These are phyloP conservation scores for Prunus armeniaca DNA, from an alignment of 306 rosid species.

Conservation along the genomic window DNA sequence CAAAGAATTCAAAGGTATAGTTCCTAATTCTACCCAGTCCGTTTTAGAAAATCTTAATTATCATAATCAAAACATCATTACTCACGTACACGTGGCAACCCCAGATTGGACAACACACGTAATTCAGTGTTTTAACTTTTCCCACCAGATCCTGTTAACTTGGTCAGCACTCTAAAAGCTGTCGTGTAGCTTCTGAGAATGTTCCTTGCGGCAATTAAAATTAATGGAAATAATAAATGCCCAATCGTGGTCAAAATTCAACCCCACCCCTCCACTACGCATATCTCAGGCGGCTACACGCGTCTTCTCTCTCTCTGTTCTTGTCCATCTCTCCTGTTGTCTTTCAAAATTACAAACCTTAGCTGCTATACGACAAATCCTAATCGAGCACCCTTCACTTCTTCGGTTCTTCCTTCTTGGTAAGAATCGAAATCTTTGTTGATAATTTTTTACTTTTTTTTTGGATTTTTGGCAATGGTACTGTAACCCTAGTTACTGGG, in stretches of 20 bases:
- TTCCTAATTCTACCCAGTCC: neutral
- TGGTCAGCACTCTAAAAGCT: neutral
- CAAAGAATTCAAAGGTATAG: neutral
- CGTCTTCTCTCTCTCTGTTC: neutral
- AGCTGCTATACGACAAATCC: neutral
- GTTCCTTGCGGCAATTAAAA: neutral
- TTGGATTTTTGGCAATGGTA: neutral
- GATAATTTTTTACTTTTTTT: neutral
- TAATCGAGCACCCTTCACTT: neutral
- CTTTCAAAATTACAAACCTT: neutral
- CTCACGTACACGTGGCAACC: neutral
- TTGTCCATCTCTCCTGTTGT: neutral
- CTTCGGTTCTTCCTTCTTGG: constrained; percentile 27
- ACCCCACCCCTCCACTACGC: neutral
- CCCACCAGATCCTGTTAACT: neutral
- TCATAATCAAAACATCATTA: neutral
- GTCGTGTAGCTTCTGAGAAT: neutral
- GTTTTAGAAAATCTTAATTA: neutral
- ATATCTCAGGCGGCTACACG: neutral
- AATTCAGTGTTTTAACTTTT: neutral
- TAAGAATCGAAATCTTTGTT: constrained; percentile 27
- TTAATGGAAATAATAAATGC: neutral
- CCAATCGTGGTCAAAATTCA: neutral
- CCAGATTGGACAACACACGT: neutral
- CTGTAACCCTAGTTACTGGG: neutral